Conservation (phyloP, 2,329 filamentous ascomycete genomes). For the Colletotrichum higginsianum region DNA sequence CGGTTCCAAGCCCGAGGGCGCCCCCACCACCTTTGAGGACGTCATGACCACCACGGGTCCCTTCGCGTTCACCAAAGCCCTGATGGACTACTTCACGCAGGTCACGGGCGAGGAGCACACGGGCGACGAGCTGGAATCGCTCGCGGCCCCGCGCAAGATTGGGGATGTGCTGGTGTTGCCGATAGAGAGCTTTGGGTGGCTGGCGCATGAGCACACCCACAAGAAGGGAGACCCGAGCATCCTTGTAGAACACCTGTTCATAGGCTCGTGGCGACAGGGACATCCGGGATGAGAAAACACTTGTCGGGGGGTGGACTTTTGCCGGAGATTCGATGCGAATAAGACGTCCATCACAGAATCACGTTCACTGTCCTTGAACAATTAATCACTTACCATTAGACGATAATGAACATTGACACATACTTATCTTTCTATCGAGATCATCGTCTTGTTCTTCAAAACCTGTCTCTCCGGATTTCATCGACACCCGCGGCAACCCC, state of each 20-base stretch:
- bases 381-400: too few species aligned
- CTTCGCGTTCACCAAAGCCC: slow-evolving; percentile 50
- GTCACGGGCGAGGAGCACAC: slow-evolving; percentile 47
- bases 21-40: slow-evolving; percentile 47
- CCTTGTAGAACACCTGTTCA: slow-evolving; percentile 46
- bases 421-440: too few species aligned
- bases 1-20: slow-evolving; percentile 37
- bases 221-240: slow-evolving; percentile 35
- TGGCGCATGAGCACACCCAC: slow-evolving; percentile 40
- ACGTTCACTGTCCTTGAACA: too few species aligned
- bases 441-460: too few species aligned
- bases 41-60: slow-evolving; percentile 52
- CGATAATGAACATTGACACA: too few species aligned
- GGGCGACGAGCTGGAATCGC: slow-evolving; percentile 49
- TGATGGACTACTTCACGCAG: slow-evolving; percentile 50
- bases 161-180: slow-evolving; percentile 53
- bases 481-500: too few species aligned
- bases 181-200: slow-evolving; percentile 46
- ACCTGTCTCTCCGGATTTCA: too few species aligned
- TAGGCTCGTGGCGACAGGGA: slow-evolving; percentile 43
- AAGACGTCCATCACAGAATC: too few species aligned
- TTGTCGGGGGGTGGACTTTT: too few species aligned
- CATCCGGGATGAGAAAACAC: slow-evolving; percentile 37
- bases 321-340: too few species aligned
- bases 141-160: slow-evolving; percentile 49